Evolutionary conservation across 1,284 basidiomycete species (phyloP).

Genomic region (Schizopora paradoxa): DNA sequence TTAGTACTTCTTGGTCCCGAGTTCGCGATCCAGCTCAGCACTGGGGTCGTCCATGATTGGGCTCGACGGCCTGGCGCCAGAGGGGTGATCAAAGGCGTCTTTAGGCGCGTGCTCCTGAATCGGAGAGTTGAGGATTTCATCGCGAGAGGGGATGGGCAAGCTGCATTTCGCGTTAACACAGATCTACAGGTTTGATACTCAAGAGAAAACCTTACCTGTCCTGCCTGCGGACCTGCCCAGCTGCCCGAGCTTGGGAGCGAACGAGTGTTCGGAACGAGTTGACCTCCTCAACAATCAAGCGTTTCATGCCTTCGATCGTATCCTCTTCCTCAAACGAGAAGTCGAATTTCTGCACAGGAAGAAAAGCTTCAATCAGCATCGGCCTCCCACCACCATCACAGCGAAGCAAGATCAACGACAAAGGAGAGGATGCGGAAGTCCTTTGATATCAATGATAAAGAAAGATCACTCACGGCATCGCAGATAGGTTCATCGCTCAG

Average conservation of each 20-base stretch:
- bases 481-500: constrained; percentile 87
- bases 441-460: constrained; percentile 24
- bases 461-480: constrained; percentile 44
- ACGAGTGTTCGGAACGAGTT: constrained; percentile 85
- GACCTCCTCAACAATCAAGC: constrained; percentile 92
- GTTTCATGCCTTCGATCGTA: constrained; percentile 95
- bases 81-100: constrained; percentile 39
- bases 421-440: constrained; percentile 21
- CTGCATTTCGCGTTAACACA: constrained; percentile 29
- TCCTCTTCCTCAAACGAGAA: constrained; percentile 98
- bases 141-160: constrained; percentile 70
- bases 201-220: constrained; percentile 47
- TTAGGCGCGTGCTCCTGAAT: constrained; percentile 60
- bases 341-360: constrained; percentile 72
- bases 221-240: constrained; percentile 64
- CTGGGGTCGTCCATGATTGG: constrained; percentile 81
- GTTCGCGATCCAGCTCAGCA: constrained; percentile 79
- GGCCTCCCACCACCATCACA: too few relatives aligned
- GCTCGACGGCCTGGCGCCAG: constrained; percentile 39
- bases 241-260: constrained; percentile 65
- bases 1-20: too few relatives aligned
- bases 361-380: constrained; percentile 13
- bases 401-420: constrained; percentile 17
- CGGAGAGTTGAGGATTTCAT: constrained; percentile 75
- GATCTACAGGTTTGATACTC: background rate